These are phyloP conservation scores for Lentinus tigrinus DNA, from an alignment of 768 basidiomycete species.

Conservation along the genomic window DNA sequence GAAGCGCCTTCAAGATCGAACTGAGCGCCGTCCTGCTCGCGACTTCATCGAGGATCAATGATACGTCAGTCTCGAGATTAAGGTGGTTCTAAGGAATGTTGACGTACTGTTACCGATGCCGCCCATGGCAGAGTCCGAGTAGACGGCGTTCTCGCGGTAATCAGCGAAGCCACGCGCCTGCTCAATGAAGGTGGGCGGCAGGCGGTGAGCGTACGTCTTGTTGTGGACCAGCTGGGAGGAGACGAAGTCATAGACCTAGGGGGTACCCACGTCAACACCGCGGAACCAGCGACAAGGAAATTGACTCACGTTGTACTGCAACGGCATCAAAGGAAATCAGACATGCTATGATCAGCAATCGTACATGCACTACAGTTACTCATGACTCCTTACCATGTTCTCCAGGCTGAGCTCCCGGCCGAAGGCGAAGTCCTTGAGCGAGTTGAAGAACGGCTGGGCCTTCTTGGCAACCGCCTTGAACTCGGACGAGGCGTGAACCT, in stretches of 20 bases:
- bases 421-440: constrained; percentile 68
- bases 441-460: constrained; percentile 64
- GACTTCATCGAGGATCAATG: constrained; percentile 42
- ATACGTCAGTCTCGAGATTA: constrained; percentile 3
- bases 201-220: constrained; percentile 74
- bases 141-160: constrained; percentile 77
- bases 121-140: constrained; percentile 57
- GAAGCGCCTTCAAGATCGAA: constrained; percentile 67
- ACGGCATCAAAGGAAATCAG: neutral
- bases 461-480: constrained; percentile 62
- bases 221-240: constrained; percentile 78
- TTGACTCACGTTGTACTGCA: constrained; percentile 70
- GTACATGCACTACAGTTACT: neutral
- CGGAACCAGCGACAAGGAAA: neutral
- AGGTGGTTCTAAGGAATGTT: neutral
- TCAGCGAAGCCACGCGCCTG: constrained; percentile 75
- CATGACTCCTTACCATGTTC: constrained; percentile 55
- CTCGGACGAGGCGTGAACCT: constrained; percentile 58
- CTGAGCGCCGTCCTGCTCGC: constrained; percentile 79
- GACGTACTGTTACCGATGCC: constrained; percentile 79
- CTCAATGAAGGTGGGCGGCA: constrained; percentile 75
- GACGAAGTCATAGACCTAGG: constrained; percentile 74
- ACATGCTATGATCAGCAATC: constrained; percentile 14
- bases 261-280: neutral
- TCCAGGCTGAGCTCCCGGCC: constrained; percentile 65